Evolutionary conservation across 805 yeast species (phyloP).

Genomic region (Metahyphopichia silvanorum): DNA sequence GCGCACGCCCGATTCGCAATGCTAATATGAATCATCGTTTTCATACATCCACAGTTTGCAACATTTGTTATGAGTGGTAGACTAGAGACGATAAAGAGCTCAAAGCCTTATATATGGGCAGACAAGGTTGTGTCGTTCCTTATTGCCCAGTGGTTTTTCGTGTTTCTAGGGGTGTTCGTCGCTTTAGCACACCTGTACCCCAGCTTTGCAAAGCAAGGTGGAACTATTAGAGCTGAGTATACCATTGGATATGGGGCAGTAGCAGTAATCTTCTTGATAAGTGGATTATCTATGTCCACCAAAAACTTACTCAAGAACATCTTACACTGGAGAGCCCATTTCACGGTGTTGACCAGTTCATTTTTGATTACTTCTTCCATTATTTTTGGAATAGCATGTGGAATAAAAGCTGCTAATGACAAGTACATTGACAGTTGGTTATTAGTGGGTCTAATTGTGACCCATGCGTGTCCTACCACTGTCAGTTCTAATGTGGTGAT

Average conservation of each 20-base stretch:
- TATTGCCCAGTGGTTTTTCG: slow-evolving; percentile 69
- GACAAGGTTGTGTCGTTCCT: slow-evolving; percentile 21
- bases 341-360: slow-evolving; percentile 62
- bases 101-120: slow-evolving; percentile 7
- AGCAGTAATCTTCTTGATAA: slow-evolving; percentile 76
- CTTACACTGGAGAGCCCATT: slow-evolving; percentile 79
- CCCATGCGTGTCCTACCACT: slow-evolving; percentile 88
- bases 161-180: slow-evolving; percentile 66
- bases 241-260: slow-evolving; percentile 84
- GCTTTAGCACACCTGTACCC: slow-evolving; percentile 79
- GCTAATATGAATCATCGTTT: too few species aligned
- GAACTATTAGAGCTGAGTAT: slow-evolving; percentile 69
- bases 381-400: slow-evolving; percentile 70
- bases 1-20: too few species aligned
- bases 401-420: slow-evolving; percentile 57
- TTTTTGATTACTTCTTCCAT: slow-evolving; percentile 70
- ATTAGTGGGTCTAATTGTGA: slow-evolving; percentile 75
- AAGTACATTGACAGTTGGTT: slow-evolving; percentile 69
- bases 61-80: too few species aligned
- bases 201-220: slow-evolving; percentile 79
- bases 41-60: too few species aligned
- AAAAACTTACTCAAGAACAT: slow-evolving; percentile 58
- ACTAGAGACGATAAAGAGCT: slow-evolving; percentile 7
- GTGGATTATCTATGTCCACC: slow-evolving; percentile 77
- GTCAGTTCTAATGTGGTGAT: slow-evolving; percentile 89